Evolutionary conservation across 2,329 filamentous ascomycete genomes (phyloP), one percentile per base, ranked within the genome.

Genomic region (Diaporthe nobilis): DNA sequence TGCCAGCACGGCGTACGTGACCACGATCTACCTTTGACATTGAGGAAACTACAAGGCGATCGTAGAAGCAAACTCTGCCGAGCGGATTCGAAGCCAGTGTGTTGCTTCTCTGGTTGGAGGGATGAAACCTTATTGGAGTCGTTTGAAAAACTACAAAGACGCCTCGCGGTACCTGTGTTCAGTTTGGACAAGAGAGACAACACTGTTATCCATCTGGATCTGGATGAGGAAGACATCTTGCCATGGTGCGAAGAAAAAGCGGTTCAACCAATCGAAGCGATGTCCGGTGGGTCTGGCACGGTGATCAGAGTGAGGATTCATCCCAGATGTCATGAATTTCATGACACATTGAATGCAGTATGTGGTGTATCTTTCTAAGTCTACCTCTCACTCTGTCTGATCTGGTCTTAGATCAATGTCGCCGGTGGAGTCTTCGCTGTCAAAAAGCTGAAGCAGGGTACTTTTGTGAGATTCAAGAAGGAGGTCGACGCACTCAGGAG

Each of bases 161-260:
- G 55, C 22, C 25, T 75, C 1, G 7, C 6, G 3, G 42, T 71
- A 8, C 73, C 73, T 22, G 25, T 61, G 0, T 75, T 75, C 49
- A 49, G 25, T 15, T 6, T 75, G 13, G 1, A 37, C n/a, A 2
- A 39, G 25, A 13, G 0, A 4, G 9, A 58, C 6, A 61, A 74
- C 1, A 5, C 28, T 12, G 15, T 75, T 3, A 34, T 51, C 1
- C 73, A 71, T 13, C 20, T 53, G 4, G 7, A 71, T 13, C 8
- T 75, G n/a, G 55, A 71, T 1, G 7, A 12, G 1, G 12, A 15
- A 9, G 42, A 51, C 1, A 71, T 75, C 10, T 22, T 75, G 10
- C 73, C 73, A 1, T 75, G 73, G 73, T 63, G 73, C 20, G 31
- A 71, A 13, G 73, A 74, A 71, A 10, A 2, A 2, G 13, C 3